Base-by-base conservation (phyloP, 495 filamentous ascomycete genomes). In the Glarea lozoyensis region DNA sequence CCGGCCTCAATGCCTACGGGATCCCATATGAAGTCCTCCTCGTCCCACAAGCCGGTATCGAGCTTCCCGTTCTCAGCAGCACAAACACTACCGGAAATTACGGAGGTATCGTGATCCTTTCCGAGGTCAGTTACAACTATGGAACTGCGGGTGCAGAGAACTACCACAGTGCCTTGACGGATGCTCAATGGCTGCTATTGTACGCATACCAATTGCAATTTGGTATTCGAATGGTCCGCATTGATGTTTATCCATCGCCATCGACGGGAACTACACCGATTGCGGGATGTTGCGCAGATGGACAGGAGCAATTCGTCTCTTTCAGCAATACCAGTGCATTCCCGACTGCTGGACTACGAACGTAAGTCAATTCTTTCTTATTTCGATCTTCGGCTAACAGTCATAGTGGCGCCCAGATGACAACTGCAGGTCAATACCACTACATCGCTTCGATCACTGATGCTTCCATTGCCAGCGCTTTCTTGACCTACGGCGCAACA, bases 181-280 rank as follows among this genome's bases (percentile, higher is more conserved):
- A 62, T 4, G 66, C 66, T 24, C 76, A 79, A 56, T 78, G 73
- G 76, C 60, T 68, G 27, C 52, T 63, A 45, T 49, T 81, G 2
- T 79, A 72, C 50, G 62, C 64, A 22, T 81, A 81, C 46, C 76
- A 79, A 59, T 63, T 67, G 3, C 56, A 52, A 20, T 81, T 73
- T 45, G 66, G 72, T n/a, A 67, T 78, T 3, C 67, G 76, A 16
- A 74, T 81, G 72, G 75, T 81, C 22, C 70, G 76, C 36, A 62
- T 77, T n/a, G 76, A 77, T 56, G 68, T 68, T 11, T 78, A 65
- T 40, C 76, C 76, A 2, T 65, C 65, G 18, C 59, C 65, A 10
- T 62, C 68, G 13, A 72, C 64, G 33, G 75, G 76, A 30, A 60
- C 61, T 36, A 48, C 43, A n/a, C 49, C 54, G 16, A 37, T 64